Evolutionary conservation across 306 rosid genomes (phyloP).

Genomic region (Quercus variabilis): DNA sequence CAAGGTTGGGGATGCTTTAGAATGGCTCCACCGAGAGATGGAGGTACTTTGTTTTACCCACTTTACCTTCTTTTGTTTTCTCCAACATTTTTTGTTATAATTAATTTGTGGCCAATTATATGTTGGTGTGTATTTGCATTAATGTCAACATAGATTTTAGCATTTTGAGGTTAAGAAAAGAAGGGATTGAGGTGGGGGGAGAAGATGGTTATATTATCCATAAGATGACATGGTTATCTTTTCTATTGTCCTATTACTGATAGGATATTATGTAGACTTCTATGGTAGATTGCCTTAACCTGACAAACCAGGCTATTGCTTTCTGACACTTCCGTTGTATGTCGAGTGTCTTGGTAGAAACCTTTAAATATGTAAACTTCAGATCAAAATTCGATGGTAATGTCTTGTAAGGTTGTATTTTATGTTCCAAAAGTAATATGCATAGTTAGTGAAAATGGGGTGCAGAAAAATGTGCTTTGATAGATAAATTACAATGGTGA

Average conservation of each 20-base stretch:
- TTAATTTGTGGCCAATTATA: background rate
- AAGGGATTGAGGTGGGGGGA: background rate
- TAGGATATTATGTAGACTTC: background rate
- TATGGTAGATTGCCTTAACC: background rate
- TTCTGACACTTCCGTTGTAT: background rate
- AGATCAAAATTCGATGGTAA: background rate
- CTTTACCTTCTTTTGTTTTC: background rate
- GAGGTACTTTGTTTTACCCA: conserved; percentile 56
- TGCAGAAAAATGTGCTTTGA: background rate
- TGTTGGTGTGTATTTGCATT: background rate
- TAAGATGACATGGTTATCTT: background rate
- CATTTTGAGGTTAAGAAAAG: background rate
- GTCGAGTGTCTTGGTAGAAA: background rate
- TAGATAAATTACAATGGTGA: background rate
- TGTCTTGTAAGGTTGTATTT: background rate
- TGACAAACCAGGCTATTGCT: background rate
- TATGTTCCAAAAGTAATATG: background rate
- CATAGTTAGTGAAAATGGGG: background rate
- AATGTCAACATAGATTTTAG: background rate
- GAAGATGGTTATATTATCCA: background rate
- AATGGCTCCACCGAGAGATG: conserved; percentile 94
- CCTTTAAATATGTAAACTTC: background rate
- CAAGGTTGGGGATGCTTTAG: conserved; percentile 92
- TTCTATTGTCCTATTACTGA: background rate
- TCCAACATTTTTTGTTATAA: background rate